These are phyloP conservation scores for Puccinellia tenuiflora DNA, from an alignment of 176 grass and related monocot genomes.

Conservation along the genomic window DNA sequence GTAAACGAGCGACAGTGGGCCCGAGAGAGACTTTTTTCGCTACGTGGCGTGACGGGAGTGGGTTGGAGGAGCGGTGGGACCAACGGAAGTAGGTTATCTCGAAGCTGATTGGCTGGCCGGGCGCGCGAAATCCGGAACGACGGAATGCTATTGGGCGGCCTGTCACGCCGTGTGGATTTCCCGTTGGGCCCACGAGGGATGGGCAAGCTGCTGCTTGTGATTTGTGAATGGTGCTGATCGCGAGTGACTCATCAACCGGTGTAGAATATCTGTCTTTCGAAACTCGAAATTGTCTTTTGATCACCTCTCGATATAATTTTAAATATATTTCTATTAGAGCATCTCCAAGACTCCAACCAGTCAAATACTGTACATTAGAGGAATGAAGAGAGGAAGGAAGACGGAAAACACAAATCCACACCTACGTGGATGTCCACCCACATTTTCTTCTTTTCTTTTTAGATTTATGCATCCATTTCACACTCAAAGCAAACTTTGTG, in stretches of 20 bases:
- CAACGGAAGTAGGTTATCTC: constrained; percentile 41
- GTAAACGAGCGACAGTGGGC: background rate
- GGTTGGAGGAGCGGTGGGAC: background rate
- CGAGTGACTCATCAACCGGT: background rate
- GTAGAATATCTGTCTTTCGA: background rate
- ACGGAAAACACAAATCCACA: too few relatives aligned
- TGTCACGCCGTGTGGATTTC: constrained; percentile 54
- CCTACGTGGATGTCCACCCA: too few relatives aligned
- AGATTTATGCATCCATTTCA: too few relatives aligned
- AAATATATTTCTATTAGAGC: too few relatives aligned
- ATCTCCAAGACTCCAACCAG: too few relatives aligned
- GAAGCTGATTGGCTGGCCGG: constrained; percentile 50
- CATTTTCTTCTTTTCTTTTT: too few relatives aligned
- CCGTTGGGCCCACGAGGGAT: constrained; percentile 14
- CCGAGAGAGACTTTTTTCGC: constrained; percentile 34
- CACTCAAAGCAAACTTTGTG: too few relatives aligned
- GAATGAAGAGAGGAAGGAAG: too few relatives aligned
- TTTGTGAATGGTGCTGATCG: background rate
- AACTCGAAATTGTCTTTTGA: background rate
- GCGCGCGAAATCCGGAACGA: constrained; percentile 38
- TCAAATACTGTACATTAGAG: too few relatives aligned
- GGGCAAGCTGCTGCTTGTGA: background rate
- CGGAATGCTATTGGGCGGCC: constrained; percentile 55
- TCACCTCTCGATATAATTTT: background rate
- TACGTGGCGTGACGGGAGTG: constrained; percentile 15